Base-by-base conservation (phyloP, 2,329 filamentous ascomycete species). In the Colletotrichum viniferum region DNA sequence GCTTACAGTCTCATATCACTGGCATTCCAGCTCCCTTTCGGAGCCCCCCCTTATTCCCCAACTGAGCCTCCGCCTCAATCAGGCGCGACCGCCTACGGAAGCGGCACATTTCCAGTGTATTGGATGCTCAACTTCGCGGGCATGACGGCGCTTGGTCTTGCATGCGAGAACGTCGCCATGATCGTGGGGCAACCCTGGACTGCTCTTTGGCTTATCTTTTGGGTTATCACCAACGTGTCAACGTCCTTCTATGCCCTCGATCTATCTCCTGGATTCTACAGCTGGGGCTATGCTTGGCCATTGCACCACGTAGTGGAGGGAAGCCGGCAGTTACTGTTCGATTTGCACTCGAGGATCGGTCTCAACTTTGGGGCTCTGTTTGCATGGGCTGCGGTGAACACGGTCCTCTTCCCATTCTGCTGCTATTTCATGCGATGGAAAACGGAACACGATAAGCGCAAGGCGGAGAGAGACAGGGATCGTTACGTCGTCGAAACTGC, bases 121-220 rank as follows among this genome's bases (percentile, higher is more conserved):
- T 92, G 90, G 90, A 90, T 91, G 87, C 79, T 92, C 16, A 92
- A 92, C 71, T 92, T 88, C 81, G 84, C 89, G 1, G 92, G 91
- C 10, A 93, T 94, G 92, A 85, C 87, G 10, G 91, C 91, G 0
- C 79, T 94, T 2, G 92, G 91, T 0, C 82, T 94, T 4, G 90
- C 92, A 0, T 92, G 90, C 79, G 92, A 94, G 83, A 93, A 93
- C 78, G 88, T 92, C 32, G 90, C 90, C 0, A 93, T 92, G 89
- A 79, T 93, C 3, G 84, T 93, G 6, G 91, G 90, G 0, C 85
- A 89, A 78, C 92, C 90, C 0, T 93, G 91, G 91, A 81, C 81
- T 3, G 87, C 90, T 0, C 81, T 92, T 1, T 94, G 92, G 87
- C 82, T 94, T 3, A 92, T 93, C 71, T 93, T 92, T 78, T 93